Base-by-base conservation (phyloP, 331 rosid species). In the Spiraea crenata region DNA sequence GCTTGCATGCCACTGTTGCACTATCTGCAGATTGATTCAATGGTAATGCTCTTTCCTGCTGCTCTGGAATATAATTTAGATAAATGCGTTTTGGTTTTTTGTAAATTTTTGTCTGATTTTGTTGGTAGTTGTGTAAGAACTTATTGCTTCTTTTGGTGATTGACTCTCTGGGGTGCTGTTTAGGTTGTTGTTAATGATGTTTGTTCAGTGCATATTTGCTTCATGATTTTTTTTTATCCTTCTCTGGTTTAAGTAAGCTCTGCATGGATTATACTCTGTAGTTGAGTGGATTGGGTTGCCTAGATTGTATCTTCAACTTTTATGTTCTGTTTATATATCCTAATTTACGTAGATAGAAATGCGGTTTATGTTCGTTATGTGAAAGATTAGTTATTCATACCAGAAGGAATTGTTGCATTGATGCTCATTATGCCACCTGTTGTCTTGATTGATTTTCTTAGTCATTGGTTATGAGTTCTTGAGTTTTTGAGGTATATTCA, bases 401-500 rank as follows among this genome's bases (percentile, higher is more conserved):
- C 57, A 34, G 57, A 48, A 65, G 41, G 25, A 25, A 15, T 7
- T 65, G 4, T 34, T 14, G 15, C 56, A 39, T 65, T 65, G 25
- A 65, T 48, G 58, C 71, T n/a, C 31, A 49, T 20, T 49, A 35
- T 49, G 59, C 35, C 47, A 65, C 13, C 41, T 13, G 25, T 14
- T 25, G 15, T 46, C 16, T 66, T 19, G n/a, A 66, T 11, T 35
- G n/a, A 11, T 35, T 66, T 65, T 14, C 31, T 42, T 7, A 34
- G 58, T 49, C 71, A 35, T 34, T 66, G 58, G 3, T 35, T 61
- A 62, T 49, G 62, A 25, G 40, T 57, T 58, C 56, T 65, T 47
- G 19, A n/a, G 19, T 67, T 67, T 67, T 12, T 60, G 9, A 49
- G 3, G 4, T 41, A 42, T 16, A 35, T 39, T 13, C 2, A 46